Conservation (phyloP, 495 filamentous ascomycete genomes). For the Hamigera avellanea region DNA sequence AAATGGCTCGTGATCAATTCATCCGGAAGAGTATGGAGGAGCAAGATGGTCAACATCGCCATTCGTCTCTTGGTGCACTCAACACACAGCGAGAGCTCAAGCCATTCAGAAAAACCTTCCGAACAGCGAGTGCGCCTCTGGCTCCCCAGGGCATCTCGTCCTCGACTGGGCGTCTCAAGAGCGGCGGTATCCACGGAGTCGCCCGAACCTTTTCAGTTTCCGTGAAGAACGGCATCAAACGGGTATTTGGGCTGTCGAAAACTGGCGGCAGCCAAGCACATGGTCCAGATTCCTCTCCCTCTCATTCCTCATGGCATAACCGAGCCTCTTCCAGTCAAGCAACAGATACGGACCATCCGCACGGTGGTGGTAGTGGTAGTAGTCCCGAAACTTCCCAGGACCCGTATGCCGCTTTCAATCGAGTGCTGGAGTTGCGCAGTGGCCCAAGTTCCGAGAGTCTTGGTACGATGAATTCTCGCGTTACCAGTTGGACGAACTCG, state of each 20-base stretch:
- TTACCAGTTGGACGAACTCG: constrained; percentile 70
- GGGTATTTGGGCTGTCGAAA: constrained; percentile 42
- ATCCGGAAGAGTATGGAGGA: constrained; percentile 23
- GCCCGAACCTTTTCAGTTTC: constrained; percentile 49
- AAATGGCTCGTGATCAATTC: constrained; percentile 37
- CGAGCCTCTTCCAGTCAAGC: not conserved
- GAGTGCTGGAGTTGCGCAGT: constrained; percentile 3
- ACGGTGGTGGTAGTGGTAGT: constrained; percentile 6
- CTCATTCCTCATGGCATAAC: constrained; percentile 29
- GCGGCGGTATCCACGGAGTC: constrained; percentile 32
- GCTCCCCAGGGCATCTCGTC: constrained; percentile 9
- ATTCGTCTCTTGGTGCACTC: constrained; percentile 36
- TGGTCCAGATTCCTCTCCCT: constrained; percentile 38
- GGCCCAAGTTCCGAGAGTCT: constrained; percentile 35
- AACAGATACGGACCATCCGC: not conserved
- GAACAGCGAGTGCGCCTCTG: constrained; percentile 31
- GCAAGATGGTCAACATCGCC: constrained; percentile 22
- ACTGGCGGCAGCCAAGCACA: constrained; percentile 27
- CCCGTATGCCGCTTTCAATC: constrained; percentile 29
- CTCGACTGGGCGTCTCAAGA: constrained; percentile 14
- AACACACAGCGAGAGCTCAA: constrained; percentile 36
- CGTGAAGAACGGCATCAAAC: constrained; percentile 50
- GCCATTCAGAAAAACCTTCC: constrained; percentile 49
- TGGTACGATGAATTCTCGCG: constrained; percentile 48
- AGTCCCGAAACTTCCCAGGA: constrained; percentile 19